Evolutionary conservation across 495 filamentous ascomycete species (phyloP).

Genomic region (Trichoderma parareesei): DNA sequence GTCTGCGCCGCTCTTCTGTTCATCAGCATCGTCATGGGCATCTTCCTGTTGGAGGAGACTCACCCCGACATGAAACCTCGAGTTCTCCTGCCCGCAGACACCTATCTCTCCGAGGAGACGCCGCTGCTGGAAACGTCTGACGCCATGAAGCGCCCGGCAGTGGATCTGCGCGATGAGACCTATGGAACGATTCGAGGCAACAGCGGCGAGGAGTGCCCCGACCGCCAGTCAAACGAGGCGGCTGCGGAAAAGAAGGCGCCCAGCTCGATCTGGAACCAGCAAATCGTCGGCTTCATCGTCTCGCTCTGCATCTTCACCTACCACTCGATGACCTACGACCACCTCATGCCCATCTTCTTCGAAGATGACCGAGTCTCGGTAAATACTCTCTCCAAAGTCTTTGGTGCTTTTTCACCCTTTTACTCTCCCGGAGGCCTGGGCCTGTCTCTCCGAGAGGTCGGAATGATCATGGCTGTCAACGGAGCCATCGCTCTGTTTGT

Average conservation of each 20-base stretch:
- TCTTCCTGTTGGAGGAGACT: conserved; percentile 67
- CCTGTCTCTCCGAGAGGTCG: conserved; percentile 62
- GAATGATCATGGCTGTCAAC: conserved; percentile 72
- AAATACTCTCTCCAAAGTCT: conserved; percentile 16
- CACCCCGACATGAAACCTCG: conserved; percentile 69
- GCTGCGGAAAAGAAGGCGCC: conserved; percentile 42
- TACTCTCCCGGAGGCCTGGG: conserved; percentile 68
- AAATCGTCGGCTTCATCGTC: conserved; percentile 59
- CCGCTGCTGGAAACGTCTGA: conserved; percentile 65
- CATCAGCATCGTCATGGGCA: conserved; percentile 65
- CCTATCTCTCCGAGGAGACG: conserved; percentile 52
- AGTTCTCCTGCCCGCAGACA: conserved; percentile 42
- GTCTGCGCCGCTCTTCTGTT: conserved; percentile 66
- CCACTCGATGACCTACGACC: conserved; percentile 81
- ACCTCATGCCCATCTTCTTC: conserved; percentile 75
- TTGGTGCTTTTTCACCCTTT: conserved; percentile 23
- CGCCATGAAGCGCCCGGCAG: conserved; percentile 57
- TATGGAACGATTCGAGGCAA: conserved; percentile 59
- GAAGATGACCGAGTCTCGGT: conserved; percentile 50
- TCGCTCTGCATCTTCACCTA: conserved; percentile 79
- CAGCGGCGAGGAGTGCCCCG: conserved; percentile 4
- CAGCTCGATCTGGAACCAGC: conserved; percentile 51
- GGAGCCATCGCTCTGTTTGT: conserved; percentile 72
- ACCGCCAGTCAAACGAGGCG: background rate
- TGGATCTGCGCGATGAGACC: conserved; percentile 63